Percentiles rank a stretch among this genome's conserved stretches.
Evolutionary conservation across 768 basidiomycete genomes (phyloP).

Genomic region (Xerocomellus dryophilus): DNA sequence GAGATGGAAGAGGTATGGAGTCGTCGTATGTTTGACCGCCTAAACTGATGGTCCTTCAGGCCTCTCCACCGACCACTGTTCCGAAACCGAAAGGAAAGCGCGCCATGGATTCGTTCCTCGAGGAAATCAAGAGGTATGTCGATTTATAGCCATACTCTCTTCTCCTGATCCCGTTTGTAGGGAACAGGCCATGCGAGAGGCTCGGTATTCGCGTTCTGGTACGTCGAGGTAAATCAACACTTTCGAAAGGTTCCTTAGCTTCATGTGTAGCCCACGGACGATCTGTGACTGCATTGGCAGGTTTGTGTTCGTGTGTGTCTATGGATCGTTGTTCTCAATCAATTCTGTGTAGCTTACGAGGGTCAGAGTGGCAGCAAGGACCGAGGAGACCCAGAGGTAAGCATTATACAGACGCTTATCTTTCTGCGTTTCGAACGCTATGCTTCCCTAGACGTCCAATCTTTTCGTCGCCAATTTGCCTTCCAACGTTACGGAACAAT

Average conservation of each 20-base stretch:
- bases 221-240: constrained; percentile 11
- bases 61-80: constrained; percentile 51
- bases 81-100: constrained; percentile 89
- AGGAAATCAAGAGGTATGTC: constrained; percentile 87
- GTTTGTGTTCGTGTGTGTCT: constrained; percentile 38
- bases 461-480: constrained; percentile 95
- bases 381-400: constrained; percentile 80
- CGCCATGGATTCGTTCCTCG: constrained; percentile 93
- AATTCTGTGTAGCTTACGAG: constrained; percentile 63
- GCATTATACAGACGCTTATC: constrained; percentile 12
- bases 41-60: constrained; percentile 33
- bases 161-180: constrained; percentile 40
- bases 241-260: background rate
- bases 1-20: constrained; percentile 34
- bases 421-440: constrained; percentile 1
- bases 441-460: constrained; percentile 73
- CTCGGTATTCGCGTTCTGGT: constrained; percentile 74
- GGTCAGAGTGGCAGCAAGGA: constrained; percentile 89
- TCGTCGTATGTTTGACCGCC: constrained; percentile 1
- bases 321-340: background rate
- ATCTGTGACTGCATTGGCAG: constrained; percentile 89
- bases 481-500: constrained; percentile 78
- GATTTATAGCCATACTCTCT: background rate
- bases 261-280: constrained; percentile 50
- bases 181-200: constrained; percentile 90